Conservation (phyloP, 78 protist genomes). For the Polysphondylium violaceum region DNA sequence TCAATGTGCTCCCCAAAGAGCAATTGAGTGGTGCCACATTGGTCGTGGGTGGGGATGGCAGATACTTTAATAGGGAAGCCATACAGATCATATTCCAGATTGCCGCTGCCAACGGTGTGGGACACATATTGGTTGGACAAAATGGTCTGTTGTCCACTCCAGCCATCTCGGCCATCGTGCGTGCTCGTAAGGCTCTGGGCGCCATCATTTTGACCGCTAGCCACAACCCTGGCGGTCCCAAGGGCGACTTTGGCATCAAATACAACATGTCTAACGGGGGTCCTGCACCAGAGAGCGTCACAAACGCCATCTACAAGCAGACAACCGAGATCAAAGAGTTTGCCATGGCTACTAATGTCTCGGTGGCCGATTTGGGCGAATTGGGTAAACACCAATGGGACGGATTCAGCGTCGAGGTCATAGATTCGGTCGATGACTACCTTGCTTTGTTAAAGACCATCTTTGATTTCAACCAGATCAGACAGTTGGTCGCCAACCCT, state of each 20-base stretch:
- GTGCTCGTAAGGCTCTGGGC: slow-evolving; percentile 82
- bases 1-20: slow-evolving; percentile 20
- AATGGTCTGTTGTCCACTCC: slow-evolving; percentile 98
- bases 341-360: slow-evolving; percentile 40
- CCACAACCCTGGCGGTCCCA: slow-evolving; percentile 99
- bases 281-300: slow-evolving; percentile 97
- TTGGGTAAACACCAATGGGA: not conserved
- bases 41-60: slow-evolving; percentile 98
- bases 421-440: slow-evolving; percentile 90
- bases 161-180: slow-evolving; percentile 93
- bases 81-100: slow-evolving; percentile 92
- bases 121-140: slow-evolving; percentile 84
- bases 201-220: slow-evolving; percentile 95
- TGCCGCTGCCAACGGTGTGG: slow-evolving; percentile 94
- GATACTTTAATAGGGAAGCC: slow-evolving; percentile 90
- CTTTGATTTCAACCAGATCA: slow-evolving; percentile 92
- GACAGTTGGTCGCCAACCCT: slow-evolving; percentile 61
- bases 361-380: not conserved
- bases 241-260: slow-evolving; percentile 98
- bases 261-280: slow-evolving; percentile 96
- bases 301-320: slow-evolving; percentile 87
- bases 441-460: slow-evolving; percentile 75
- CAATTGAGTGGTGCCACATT: slow-evolving; percentile 82
- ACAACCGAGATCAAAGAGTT: slow-evolving; percentile 71
- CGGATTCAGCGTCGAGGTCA: slow-evolving; percentile 80